These are phyloP conservation scores for Trichosanthes truncata DNA, from an alignment of 306 rosid genomes.

Conservation along the genomic window DNA sequence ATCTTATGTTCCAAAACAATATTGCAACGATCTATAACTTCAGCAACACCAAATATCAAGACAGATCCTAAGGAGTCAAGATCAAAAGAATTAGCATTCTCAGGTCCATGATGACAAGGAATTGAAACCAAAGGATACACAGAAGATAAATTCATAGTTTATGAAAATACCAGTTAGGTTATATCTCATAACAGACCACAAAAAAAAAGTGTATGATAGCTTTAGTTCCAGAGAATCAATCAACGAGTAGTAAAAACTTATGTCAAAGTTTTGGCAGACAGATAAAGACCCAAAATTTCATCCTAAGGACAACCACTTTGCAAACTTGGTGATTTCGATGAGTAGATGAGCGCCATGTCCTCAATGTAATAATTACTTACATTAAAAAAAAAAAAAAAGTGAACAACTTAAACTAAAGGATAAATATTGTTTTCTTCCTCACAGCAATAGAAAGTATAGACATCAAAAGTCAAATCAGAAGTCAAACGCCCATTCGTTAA, in stretches of 20 bases:
- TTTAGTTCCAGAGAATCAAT: background rate
- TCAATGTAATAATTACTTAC: background rate
- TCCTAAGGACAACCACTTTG: background rate
- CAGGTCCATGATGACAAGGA: background rate
- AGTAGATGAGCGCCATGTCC: background rate
- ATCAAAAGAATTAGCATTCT: background rate
- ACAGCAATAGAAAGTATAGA: background rate
- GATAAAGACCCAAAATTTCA: background rate
- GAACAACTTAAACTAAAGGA: background rate
- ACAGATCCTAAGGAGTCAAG: background rate
- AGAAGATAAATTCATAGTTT: background rate
- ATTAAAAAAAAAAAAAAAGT: background rate
- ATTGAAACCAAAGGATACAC: background rate
- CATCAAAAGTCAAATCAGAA: background rate
- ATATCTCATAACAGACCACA: background rate
- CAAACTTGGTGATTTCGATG: background rate
- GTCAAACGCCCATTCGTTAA: background rate
- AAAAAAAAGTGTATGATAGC: background rate
- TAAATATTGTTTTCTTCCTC: background rate
- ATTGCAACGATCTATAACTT: background rate
- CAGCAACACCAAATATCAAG: background rate
- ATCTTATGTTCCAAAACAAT: background rate
- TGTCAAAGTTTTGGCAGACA: background rate
- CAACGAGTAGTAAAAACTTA: background rate
- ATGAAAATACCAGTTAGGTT: background rate